These are phyloP conservation scores for Orychophragmus violaceus DNA, from an alignment of 345 rosid species.

Conservation along the genomic window DNA sequence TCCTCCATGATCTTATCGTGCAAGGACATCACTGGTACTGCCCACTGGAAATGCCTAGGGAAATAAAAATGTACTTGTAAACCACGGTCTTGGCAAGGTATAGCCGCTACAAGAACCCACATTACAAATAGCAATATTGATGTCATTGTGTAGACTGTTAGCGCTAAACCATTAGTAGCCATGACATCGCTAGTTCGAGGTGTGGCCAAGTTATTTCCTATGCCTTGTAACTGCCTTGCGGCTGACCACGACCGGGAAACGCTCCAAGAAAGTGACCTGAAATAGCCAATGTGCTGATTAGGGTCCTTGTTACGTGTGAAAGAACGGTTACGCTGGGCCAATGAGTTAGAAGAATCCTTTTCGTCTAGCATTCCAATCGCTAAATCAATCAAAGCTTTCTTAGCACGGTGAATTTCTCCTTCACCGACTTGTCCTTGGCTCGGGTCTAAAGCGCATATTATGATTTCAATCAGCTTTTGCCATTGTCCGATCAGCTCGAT, in stretches of 20 bases:
- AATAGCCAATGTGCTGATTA: constrained; percentile 45
- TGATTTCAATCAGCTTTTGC: constrained; percentile 58
- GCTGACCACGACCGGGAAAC: constrained; percentile 95
- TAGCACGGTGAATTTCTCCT: constrained; percentile 79
- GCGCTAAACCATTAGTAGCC: constrained; percentile 58
- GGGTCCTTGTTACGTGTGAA: constrained; percentile 50
- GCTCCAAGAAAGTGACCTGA: constrained; percentile 84
- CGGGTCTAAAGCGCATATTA: constrained; percentile 42
- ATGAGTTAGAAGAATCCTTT: constrained; percentile 50
- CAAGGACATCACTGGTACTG: constrained; percentile 42
- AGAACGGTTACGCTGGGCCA: constrained; percentile 68
- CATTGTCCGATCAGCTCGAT: constrained; percentile 60
- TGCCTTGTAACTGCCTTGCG: constrained; percentile 67
- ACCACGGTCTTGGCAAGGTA: constrained; percentile 91
- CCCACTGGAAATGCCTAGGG: constrained; percentile 66
- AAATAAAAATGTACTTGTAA: constrained; percentile 63
- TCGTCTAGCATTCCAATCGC: constrained; percentile 77
- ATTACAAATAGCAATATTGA: constrained; percentile 59
- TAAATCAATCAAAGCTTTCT: constrained; percentile 68
- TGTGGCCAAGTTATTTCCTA: constrained; percentile 48
- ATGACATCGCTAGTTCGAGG: constrained; percentile 52
- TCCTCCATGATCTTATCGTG: constrained; percentile 68
- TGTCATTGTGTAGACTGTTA: constrained; percentile 59
- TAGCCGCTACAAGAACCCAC: constrained; percentile 90
- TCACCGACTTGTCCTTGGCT: constrained; percentile 39